Evolutionary conservation across 2,329 filamentous ascomycete species (phyloP).

Genomic region (Neofusicoccum laricinum): DNA sequence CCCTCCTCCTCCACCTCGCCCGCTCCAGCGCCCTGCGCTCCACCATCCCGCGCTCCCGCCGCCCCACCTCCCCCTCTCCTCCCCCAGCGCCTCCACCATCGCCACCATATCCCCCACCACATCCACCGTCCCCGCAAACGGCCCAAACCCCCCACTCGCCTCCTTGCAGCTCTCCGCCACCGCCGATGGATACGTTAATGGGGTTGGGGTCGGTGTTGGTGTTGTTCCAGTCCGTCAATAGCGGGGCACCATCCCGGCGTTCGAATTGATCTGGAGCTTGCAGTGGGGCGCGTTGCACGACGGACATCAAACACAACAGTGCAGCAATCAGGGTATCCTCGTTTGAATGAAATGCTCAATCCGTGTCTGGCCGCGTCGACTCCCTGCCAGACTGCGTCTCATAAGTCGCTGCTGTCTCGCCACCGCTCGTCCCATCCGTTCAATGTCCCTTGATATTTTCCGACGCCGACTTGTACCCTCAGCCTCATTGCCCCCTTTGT

Average conservation of each 20-base stretch:
- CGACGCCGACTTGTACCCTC: conserved; percentile 37
- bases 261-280: too few relatives aligned
- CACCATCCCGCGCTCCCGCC: too few relatives aligned
- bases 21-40: not conserved
- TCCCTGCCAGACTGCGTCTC: not conserved
- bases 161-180: too few relatives aligned
- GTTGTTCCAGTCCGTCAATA: too few relatives aligned
- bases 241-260: too few relatives aligned
- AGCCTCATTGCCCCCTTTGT: conserved; percentile 37
- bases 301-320: not conserved
- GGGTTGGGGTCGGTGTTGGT: not conserved
- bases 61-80: too few relatives aligned
- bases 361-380: not conserved
- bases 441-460: conserved; percentile 19
- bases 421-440: conserved; percentile 38
- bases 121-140: too few relatives aligned
- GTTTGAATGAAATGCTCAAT: not conserved
- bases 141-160: too few relatives aligned
- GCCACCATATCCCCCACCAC: too few relatives aligned
- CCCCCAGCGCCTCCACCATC: too few relatives aligned
- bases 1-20: not conserved
- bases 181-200: not conserved
- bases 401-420: conserved; percentile 26
- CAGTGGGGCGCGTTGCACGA: not conserved
- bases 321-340: not conserved